phyloP scores from a whole-genome alignment of 169 alveolate genomes.

The Eimeria maxima region DNA sequence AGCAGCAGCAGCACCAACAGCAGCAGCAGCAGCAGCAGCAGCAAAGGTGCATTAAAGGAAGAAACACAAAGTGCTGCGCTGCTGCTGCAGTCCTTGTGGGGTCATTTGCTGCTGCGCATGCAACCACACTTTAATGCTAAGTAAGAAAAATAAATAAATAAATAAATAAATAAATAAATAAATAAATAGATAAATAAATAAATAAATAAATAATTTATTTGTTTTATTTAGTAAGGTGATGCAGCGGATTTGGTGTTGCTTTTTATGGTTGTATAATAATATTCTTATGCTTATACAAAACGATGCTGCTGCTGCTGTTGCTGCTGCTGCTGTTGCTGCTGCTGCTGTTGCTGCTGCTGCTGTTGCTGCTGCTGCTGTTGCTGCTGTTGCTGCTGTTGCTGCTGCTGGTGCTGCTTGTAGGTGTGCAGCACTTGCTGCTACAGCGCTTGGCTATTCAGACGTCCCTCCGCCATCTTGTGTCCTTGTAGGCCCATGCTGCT shows the following conservation, averaged over 20 bases:
- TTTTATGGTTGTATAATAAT: too few relatives aligned
- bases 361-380: conserved; percentile 24
- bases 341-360: too few relatives aligned
- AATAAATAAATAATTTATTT: too few relatives aligned
- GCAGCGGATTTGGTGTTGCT: too few relatives aligned
- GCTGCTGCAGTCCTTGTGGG: conserved; percentile 32
- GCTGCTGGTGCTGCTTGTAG: neutral
- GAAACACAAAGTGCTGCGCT: neutral
- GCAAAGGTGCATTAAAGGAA: neutral
- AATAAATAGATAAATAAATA: too few relatives aligned
- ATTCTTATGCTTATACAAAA: too few relatives aligned
- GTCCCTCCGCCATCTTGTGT: conserved; percentile 1
- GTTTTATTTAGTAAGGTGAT: too few relatives aligned
- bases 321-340: too few relatives aligned
- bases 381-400: conserved; percentile 17
- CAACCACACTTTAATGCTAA: conserved; percentile 12
- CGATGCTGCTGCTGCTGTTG: too few relatives aligned
- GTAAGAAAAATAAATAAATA: neutral
- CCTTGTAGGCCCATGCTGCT: neutral
- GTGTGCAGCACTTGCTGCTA: conserved; percentile 26
- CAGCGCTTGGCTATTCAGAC: neutral
- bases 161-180: too few relatives aligned
- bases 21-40: too few relatives aligned
- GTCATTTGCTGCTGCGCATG: conserved; percentile 27
- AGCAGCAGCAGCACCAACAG: neutral